These are phyloP conservation scores for Pleurotus tuber-regium DNA, from an alignment of 768 basidiomycete species.

Conservation along the genomic window DNA sequence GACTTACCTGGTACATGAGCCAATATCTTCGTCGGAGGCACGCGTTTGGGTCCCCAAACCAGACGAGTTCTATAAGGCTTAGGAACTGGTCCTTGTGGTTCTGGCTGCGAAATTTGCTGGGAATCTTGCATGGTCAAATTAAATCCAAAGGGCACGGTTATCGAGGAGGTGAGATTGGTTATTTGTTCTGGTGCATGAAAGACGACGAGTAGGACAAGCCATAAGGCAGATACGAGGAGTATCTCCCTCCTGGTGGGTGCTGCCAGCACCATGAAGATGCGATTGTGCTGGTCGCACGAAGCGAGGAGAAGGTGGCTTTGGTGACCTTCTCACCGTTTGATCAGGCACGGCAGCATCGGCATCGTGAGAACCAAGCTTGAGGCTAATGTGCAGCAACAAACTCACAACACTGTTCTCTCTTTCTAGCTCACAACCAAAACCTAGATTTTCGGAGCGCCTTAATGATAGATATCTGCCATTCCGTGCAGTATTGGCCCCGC, in stretches of 20 bases:
- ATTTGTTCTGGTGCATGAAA: constrained; percentile 10
- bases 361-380: no score
- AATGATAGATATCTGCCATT: no score
- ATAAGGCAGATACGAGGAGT: constrained; percentile 36
- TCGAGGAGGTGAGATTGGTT: constrained; percentile 27
- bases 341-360: no score
- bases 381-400: no score
- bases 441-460: no score
- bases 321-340: no score
- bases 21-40: constrained; percentile 65
- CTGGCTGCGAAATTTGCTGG: constrained; percentile 9
- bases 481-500: no score
- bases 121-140: constrained; percentile 9
- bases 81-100: constrained; percentile 2
- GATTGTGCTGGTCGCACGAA: no score
- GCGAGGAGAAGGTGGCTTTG: neutral
- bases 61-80: constrained; percentile 25
- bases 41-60: constrained; percentile 32
- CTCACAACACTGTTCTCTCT: no score
- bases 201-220: constrained; percentile 20
- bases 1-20: constrained; percentile 72
- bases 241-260: constrained; percentile 44
- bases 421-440: no score
- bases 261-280: constrained; percentile 10
- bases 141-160: constrained; percentile 36